Base-by-base conservation (phyloP, 352 stramenopile species). In the Globisporangium acanthophoron region DNA sequence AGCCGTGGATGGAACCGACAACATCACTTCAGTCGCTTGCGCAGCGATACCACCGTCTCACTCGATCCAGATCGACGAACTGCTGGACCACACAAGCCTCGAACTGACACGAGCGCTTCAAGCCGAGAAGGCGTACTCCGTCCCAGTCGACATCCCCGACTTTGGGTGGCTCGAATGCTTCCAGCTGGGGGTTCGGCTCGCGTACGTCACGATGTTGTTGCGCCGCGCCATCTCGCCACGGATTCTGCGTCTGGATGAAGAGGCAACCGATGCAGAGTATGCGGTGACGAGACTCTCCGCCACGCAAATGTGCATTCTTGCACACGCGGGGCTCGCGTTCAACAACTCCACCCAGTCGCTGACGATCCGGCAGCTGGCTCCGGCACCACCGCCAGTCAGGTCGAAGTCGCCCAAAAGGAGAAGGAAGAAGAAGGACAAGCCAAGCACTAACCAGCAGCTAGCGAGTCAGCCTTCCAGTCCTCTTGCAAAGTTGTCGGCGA, bases 111-210 rank as follows among this genome's bases (percentile, higher is more conserved):
- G 81, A 39, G 67, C 58, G 8, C 67, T 73, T 0, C 67, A 87
- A 37, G 20, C 67, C 8, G 80, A 90, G 49, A 82, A 80, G 56
- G 76, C 62, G 35, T 76, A 85, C 41, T 46, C 54, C 0, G 31
- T 66, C 6, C 71, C 76, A 0, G 53, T 61, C 13, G 80, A 90
- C 41, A 69, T 80, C 1, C 67, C 69, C 1, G 41, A 67, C 29
- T 75, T 88, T 45, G 77, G 77, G 0, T 88, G 65, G 73, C 62
- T 52, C 49, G 58, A 87, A 54, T 74, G 66, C 43, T 77, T 76
- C 51, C 69, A 81, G 48, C 68, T 90, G 31, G 80, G 80, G 3
- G 6, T 70, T 0, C 59, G n/a, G 7, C 58, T 90, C n/a, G 58
- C 75, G 1, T 87, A 85, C 48, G 73, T 62, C 33, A 57, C 61